A percentile compares a stretch with the other conserved stretches of the same genome.
Conservation (phyloP, 116 monocot genomes). For the Trichopus zeylanicus region DNA sequence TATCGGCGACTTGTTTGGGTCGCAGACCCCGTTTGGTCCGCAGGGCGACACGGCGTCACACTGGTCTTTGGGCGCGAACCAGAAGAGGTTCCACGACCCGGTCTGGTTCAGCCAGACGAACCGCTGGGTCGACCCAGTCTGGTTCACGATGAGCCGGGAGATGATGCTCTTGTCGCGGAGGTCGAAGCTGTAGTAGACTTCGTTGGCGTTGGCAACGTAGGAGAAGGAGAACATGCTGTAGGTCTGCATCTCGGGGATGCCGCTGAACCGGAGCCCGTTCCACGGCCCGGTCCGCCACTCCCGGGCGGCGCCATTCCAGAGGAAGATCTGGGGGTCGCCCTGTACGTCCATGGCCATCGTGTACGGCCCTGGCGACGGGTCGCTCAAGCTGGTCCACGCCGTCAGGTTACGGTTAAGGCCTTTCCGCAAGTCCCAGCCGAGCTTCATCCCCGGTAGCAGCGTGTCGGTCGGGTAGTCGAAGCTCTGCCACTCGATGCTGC, state of each 20-base stretch:
- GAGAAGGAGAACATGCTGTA: neutral
- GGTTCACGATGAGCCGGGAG: neutral
- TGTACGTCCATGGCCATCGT: constrained; percentile 5
- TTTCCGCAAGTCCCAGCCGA: constrained; percentile 19
- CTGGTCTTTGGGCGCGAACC: neutral
- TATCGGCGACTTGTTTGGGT: neutral
- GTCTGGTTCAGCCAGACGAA: neutral
- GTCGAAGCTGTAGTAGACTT: neutral
- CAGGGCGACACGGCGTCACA: neutral
- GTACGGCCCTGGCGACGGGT: neutral
- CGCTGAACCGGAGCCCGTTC: constrained; percentile 14
- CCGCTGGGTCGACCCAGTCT: neutral
- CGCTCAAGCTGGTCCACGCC: neutral
- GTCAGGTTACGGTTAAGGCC: constrained; percentile 19
- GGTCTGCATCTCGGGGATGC: constrained; percentile 9
- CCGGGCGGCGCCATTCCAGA: neutral
- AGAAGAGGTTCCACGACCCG: constrained; percentile 1
- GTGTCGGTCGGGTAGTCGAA: constrained; percentile 42
- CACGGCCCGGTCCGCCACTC: constrained; percentile 15
- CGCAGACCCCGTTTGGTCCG: neutral
- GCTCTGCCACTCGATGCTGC: constrained; percentile 35
- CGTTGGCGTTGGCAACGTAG: neutral
- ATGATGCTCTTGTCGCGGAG: neutral
- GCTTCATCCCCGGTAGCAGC: constrained; percentile 38
- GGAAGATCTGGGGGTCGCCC: constrained; percentile 21